Evolutionary conservation across 2,329 filamentous ascomycete genomes (phyloP), one percentile per base, ranked within the genome.

Genomic region (Phyllosticta capitalensis): DNA sequence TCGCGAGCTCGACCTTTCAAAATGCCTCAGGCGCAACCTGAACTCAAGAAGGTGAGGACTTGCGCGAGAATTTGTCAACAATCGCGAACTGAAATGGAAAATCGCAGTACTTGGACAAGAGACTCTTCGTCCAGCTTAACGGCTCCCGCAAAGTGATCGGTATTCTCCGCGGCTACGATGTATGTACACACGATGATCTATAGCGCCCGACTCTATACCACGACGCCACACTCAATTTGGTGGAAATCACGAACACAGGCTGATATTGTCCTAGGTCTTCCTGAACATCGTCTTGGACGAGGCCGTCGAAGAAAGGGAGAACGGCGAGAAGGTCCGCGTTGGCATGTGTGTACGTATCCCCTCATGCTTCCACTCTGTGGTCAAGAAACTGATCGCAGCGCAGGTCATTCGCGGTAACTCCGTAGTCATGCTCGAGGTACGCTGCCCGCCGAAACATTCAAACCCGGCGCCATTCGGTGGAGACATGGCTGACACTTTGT

Each of bases 11-110:
- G 53, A 20, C 52, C 53, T 38, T n/a, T 62, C 79, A 88, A 81
- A 66, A 99, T 99, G 94, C 90, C 94, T 79, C 92, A 95, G 86
- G 92, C 94, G 74, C 94, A 97, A 79, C 94, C 94, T 69, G 95
- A 99, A 80, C 84, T 99, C 64, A 99, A 97, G 79, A 99, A 97
- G 86, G 94, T 95, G 77, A 71, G 9, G 49, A 22, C 14, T 14
- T 12, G 21, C 20, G 3, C 14, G 21, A 20, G n/a, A 52, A 19
- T n/a, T 50, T 17, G 5, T 9, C n/a, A 19, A 33, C 45, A 51
- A 38, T 20, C 28, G 20, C 24, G 56, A 20, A 60, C 50, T 53
- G 26, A 20, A 17, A 1, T 3, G 45, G 33, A 57, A 56, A 54
- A 60, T 63, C 51, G 50, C 57, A 99, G 94, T 99, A 99, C 77